Conservation (phyloP, 495 filamentous ascomycete species). For the Neurospora sublineolata region DNA sequence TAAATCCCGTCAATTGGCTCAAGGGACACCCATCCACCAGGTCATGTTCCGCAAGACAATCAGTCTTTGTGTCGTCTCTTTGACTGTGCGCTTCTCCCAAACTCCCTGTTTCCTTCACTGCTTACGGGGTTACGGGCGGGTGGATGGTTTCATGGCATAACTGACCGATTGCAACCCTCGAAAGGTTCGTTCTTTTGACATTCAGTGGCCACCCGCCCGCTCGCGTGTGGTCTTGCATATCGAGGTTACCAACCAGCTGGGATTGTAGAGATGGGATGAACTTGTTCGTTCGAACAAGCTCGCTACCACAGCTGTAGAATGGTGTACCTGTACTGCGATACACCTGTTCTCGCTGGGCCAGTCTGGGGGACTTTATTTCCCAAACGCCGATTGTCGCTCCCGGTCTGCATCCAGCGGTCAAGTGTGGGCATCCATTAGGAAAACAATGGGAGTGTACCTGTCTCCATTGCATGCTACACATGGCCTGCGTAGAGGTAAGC, state of each 20-base stretch:
- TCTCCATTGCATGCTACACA: not conserved
- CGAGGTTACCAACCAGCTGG: not conserved
- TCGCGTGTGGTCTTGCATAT: not conserved
- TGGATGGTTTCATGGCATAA: slow-evolving; percentile 6
- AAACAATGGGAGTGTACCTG: not conserved
- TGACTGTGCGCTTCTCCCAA: not conserved
- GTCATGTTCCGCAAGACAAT: not conserved
- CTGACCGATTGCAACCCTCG: slow-evolving; percentile 5
- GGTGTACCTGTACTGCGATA: not conserved
- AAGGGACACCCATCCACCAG: not conserved
- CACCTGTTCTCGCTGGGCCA: not conserved
- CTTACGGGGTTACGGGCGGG: not conserved
- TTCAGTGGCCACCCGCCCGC: not conserved
- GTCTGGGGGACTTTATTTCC: not conserved
- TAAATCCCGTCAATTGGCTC: not conserved
- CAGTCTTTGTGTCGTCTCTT: not conserved
- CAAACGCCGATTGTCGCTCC: not conserved
- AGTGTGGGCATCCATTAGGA: not conserved
- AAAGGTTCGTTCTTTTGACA: not conserved
- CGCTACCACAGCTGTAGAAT: not conserved
- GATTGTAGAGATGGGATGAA: not conserved
- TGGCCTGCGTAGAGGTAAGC: not conserved
- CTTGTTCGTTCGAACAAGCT: not conserved
- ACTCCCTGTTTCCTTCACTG: not conserved
- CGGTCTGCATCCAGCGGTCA: not conserved